phyloP scores from a whole-genome alignment of 1,139 yeast genomes.

The Casaregolazyma suthepensis region DNA sequence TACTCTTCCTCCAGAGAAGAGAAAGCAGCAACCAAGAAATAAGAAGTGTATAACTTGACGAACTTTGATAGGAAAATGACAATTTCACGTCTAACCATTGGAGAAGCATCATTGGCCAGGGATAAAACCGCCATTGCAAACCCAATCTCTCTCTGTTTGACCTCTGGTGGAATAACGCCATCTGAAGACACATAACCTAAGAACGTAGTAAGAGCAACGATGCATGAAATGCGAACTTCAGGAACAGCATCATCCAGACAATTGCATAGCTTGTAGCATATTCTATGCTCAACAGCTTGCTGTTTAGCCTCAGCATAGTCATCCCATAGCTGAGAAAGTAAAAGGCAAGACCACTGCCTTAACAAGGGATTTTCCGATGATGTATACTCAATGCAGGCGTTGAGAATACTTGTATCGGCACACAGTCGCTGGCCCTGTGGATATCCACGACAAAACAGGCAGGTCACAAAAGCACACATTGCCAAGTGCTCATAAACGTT shows the following conservation, averaged over 20 bases:
- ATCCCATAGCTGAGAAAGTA: slow-evolving; percentile 73
- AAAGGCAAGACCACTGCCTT: slow-evolving; percentile 85
- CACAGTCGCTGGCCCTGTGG: slow-evolving; percentile 76
- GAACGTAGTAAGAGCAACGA: slow-evolving; percentile 68
- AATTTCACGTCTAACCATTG: slow-evolving; percentile 81
- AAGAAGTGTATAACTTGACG: slow-evolving; percentile 61
- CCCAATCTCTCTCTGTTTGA: slow-evolving; percentile 39
- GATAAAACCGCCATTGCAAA: slow-evolving; percentile 42
- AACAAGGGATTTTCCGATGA: slow-evolving; percentile 76
- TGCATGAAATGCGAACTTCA: slow-evolving; percentile 83
- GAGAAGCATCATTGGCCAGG: slow-evolving; percentile 76
- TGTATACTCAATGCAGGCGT: slow-evolving; percentile 61
- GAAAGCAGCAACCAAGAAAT: slow-evolving; percentile 83
- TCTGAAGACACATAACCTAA: slow-evolving; percentile 35
- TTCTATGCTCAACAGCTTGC: slow-evolving; percentile 62
- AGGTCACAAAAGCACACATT: slow-evolving; percentile 86
- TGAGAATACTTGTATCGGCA: slow-evolving; percentile 64
- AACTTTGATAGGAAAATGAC: slow-evolving; percentile 71
- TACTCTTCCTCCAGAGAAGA: slow-evolving; percentile 80
- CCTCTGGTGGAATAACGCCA: slow-evolving; percentile 20
- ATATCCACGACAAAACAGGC: slow-evolving; percentile 77
- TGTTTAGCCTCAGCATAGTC: slow-evolving; percentile 71
- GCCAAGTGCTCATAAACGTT: slow-evolving; percentile 73
- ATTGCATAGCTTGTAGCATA: slow-evolving; percentile 49
- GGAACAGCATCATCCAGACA: slow-evolving; percentile 85